Evolutionary conservation across 106 monocot genomes (phyloP), one percentile per base, ranked within the genome.

Genomic region (Platanthera guangdongensis): DNA sequence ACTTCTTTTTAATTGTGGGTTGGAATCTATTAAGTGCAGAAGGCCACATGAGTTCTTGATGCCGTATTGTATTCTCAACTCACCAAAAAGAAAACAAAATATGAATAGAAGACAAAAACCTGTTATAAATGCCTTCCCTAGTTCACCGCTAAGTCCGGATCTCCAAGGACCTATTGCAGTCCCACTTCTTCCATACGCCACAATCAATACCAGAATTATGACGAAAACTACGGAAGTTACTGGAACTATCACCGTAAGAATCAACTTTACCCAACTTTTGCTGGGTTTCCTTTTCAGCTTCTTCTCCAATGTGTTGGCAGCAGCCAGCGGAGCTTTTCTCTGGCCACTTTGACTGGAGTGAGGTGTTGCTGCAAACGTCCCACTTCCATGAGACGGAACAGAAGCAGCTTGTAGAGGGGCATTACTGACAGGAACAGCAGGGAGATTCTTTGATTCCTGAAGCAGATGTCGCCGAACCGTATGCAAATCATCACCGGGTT

Each of bases 311-410:
- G 60, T 74, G 50, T 11, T 15, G 48, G 48, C 9, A 19, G 3
- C 51, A 4, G 21, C 8, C 11, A 13, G 50, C 4, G 18, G 21
- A 51, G 22, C 0, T 51, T 5, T 51, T 72, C 11, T 72, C 8
- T 46, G 19, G 13, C 51, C n/a, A 22, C 6, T 15, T 76, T 57
- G 50, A 48, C 51, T 74, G 70, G 82, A 46, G 67, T 51, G 72
- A 53, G 76, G 76, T 28, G 83, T 57, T 64, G 95, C 95, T 21
- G 85, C 80, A 76, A 92, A 95, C 71, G 92, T 88, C 68, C 95
- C 92, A 82, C 85, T 95, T 55, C 88, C 90, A 16, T 65, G 65
- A 47, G 92, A 90, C 69, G 88, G 84, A 68, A 90, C 83, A 54
- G 71, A 12, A 54, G 80, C 76, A 82, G 21, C 32, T 57, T 78